These are phyloP conservation scores for Mycena haematopus DNA, from an alignment of 768 basidiomycete genomes.

Conservation along the genomic window DNA sequence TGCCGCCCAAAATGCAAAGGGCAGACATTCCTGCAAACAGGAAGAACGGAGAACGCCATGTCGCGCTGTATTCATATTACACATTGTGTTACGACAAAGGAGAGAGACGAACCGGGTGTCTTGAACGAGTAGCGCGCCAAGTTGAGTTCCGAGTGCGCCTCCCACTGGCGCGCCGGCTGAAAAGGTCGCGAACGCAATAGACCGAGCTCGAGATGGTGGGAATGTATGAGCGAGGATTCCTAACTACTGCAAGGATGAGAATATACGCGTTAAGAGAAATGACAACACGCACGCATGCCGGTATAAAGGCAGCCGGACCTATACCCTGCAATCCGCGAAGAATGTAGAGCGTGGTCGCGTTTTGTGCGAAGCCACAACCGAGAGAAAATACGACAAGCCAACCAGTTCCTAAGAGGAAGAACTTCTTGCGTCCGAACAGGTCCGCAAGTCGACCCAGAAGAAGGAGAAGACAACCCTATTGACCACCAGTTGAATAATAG, in stretches of 20 bases:
- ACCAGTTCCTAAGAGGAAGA: constrained; percentile 57
- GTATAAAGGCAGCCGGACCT: constrained; percentile 66
- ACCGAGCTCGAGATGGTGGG: constrained; percentile 56
- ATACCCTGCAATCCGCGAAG: constrained; percentile 69
- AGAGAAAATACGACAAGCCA: constrained; percentile 53
- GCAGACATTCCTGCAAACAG: constrained; percentile 53
- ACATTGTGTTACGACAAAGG: not conserved
- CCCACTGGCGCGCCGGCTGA: constrained; percentile 75
- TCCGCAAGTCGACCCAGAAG: constrained; percentile 68
- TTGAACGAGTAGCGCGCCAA: constrained; percentile 67
- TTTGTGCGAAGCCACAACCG: constrained; percentile 56
- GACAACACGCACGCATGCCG: constrained; percentile 53
- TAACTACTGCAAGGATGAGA: constrained; percentile 41
- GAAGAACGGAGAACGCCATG: constrained; percentile 60
- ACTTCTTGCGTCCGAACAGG: constrained; percentile 61
- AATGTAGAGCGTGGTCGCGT: constrained; percentile 57
- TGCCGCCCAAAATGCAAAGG: constrained; percentile 46
- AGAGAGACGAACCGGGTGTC: constrained; percentile 26
- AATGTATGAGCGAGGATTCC: constrained; percentile 74
- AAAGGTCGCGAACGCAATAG: constrained; percentile 71
- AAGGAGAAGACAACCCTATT: constrained; percentile 66
- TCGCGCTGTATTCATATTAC: constrained; percentile 26
- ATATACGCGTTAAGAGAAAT: not conserved
- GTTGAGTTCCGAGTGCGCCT: constrained; percentile 56
- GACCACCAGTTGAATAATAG: not conserved